Conservation (phyloP, 2,329 filamentous ascomycete genomes). For the Dactylella cylindrospora region DNA sequence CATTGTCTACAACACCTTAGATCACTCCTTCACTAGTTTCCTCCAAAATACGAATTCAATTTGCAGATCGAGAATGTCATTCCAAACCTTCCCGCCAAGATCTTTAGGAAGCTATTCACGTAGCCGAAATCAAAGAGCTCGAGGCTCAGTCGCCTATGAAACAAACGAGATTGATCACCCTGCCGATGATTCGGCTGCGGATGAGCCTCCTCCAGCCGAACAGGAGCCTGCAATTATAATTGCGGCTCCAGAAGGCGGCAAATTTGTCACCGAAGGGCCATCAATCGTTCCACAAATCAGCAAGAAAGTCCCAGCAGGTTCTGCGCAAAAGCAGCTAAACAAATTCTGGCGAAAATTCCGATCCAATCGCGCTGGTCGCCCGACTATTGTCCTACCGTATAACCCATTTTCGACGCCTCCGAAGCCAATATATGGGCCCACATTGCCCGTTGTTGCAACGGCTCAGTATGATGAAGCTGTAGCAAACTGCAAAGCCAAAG, state of each 20-base stretch:
- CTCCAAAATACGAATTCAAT: too few species aligned
- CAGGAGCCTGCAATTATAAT: slow-evolving; percentile 1
- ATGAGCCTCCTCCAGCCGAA: neutral
- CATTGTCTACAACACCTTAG: too few species aligned
- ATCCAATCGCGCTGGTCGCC: slow-evolving; percentile 20
- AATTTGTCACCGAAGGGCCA: slow-evolving; percentile 4
- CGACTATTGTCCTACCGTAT: slow-evolving; percentile 25
- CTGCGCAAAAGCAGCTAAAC: slow-evolving; percentile 32
- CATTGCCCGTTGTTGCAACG: slow-evolving; percentile 39
- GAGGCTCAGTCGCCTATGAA: neutral
- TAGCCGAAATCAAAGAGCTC: neutral
- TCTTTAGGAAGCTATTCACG: too few species aligned
- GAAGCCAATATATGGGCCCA: slow-evolving; percentile 27
- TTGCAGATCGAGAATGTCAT: too few species aligned
- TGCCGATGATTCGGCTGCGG: slow-evolving; percentile 2
- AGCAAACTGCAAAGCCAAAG: slow-evolving; percentile 52
- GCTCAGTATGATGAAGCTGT: slow-evolving; percentile 45
- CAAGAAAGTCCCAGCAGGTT: slow-evolving; percentile 16
- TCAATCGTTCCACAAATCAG: slow-evolving; percentile 25
- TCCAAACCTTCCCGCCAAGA: too few species aligned
- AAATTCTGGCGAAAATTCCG: slow-evolving; percentile 38
- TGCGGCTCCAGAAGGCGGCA: neutral
- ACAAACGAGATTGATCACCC: neutral
- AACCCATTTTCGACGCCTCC: slow-evolving; percentile 14
- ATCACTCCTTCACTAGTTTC: too few species aligned